These are phyloP conservation scores for Penicillium turbatum DNA, from an alignment of 495 filamentous ascomycete genomes.

Conservation along the genomic window DNA sequence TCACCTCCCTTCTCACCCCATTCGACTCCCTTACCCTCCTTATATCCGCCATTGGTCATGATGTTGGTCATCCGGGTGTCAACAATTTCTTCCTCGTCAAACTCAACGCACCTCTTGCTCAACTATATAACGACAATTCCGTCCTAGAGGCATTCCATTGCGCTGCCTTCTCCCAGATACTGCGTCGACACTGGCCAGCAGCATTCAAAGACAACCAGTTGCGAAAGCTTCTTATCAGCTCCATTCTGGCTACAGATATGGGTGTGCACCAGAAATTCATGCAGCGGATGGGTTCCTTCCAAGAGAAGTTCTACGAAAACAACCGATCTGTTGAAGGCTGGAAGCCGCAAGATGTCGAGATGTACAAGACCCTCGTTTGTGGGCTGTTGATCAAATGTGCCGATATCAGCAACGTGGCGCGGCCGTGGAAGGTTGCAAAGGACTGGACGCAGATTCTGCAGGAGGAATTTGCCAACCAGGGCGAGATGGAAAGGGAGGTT, in stretches of 20 bases:
- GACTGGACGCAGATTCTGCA: conserved; percentile 88
- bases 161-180: conserved; percentile 93
- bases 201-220: conserved; percentile 70
- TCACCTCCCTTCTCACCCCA: conserved; percentile 68
- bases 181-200: conserved; percentile 86
- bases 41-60: conserved; percentile 92
- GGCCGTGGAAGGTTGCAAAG: conserved; percentile 73
- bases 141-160: conserved; percentile 98
- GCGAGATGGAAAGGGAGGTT: conserved; percentile 83
- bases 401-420: conserved; percentile 96
- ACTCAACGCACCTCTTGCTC: conserved; percentile 90
- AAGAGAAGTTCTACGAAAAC: conserved; percentile 67
- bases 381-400: conserved; percentile 95
- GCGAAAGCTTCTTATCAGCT: conserved; percentile 88
- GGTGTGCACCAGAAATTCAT: conserved; percentile 94
- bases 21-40: conserved; percentile 86
- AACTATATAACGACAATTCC: conserved; percentile 95
- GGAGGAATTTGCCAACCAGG: conserved; percentile 91
- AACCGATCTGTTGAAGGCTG: conserved; percentile 57
- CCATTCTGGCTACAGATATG: conserved; percentile 96
- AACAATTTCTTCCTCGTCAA: conserved; percentile 95
- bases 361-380: conserved; percentile 74
- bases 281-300: conserved; percentile 70
- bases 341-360: conserved; percentile 63
- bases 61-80: conserved; percentile 95